Conservation (phyloP, 306 rosid genomes). For the Cucumis sativus region DNA sequence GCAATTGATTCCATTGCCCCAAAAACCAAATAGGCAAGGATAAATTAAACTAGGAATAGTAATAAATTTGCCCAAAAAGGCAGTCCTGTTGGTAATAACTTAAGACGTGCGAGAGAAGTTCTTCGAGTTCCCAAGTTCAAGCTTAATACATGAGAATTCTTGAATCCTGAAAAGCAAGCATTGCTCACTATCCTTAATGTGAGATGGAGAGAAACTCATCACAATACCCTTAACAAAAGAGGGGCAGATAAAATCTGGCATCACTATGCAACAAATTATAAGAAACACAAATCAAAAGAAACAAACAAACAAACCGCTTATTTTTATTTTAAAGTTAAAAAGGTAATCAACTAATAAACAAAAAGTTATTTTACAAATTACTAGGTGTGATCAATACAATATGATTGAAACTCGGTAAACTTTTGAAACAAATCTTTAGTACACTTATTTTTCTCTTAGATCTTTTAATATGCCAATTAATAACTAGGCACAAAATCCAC, state of each 20-base stretch:
- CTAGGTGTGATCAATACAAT: neutral
- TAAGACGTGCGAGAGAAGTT: neutral
- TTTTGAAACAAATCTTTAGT: neutral
- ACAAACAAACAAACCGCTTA: neutral
- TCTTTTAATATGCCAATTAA: neutral
- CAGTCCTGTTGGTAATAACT: neutral
- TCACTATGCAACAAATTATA: neutral
- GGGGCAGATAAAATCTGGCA: neutral
- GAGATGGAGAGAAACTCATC: neutral
- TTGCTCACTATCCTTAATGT: neutral
- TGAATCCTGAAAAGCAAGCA: neutral
- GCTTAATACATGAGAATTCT: neutral
- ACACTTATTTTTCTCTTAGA: neutral
- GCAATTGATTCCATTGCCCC: neutral
- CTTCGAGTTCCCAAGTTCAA: neutral
- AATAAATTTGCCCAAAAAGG: neutral
- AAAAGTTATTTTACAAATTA: neutral
- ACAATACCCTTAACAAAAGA: neutral
- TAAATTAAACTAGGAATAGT: neutral
- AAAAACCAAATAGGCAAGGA: neutral
- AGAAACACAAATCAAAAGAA: neutral
- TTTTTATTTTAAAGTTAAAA: neutral
- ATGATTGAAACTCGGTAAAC: neutral
- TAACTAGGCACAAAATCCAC: neutral
- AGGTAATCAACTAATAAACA: neutral